Conservation (phyloP, 768 basidiomycete species). For the Xanthoconium purpureum region DNA sequence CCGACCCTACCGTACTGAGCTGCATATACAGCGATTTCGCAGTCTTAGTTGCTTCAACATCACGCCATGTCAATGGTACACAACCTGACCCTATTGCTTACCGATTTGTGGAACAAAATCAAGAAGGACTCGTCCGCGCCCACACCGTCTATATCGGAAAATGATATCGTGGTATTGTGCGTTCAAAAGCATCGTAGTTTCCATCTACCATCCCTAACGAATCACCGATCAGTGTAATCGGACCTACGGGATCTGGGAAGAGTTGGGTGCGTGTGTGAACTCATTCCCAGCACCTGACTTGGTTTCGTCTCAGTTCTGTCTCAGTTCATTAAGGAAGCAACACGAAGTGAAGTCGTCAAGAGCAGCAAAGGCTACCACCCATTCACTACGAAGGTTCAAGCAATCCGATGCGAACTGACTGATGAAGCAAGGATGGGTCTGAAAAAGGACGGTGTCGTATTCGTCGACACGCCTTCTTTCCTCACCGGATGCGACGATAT, state of each 20-base stretch:
- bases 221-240: slow-evolving; percentile 7
- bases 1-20: no score
- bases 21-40: no score
- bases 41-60: no score
- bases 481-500: slow-evolving; percentile 5
- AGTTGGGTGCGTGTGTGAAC: slow-evolving; percentile 16
- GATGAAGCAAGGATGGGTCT: slow-evolving; percentile 3
- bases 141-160: slow-evolving; percentile 4
- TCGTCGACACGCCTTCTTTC: slow-evolving; percentile 24
- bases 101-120: slow-evolving; percentile 13
- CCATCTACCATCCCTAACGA: not conserved
- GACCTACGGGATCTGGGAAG: slow-evolving; percentile 19
- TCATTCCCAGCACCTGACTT: no score
- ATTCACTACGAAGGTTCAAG: slow-evolving; percentile 7
- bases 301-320: not conserved
- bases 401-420: slow-evolving; percentile 11
- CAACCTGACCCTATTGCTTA: not conserved
- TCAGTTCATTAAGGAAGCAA: slow-evolving; percentile 16
- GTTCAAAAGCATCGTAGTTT: not conserved
- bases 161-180: slow-evolving; percentile 22
- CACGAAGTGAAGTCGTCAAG: not conserved
- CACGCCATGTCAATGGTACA: no score
- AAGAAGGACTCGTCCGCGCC: slow-evolving; percentile 5
- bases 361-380: slow-evolving; percentile 2
- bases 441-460: slow-evolving; percentile 9